Evolutionary conservation across 2,329 filamentous ascomycete genomes (phyloP).

Genomic region (Claviceps maximensis): DNA sequence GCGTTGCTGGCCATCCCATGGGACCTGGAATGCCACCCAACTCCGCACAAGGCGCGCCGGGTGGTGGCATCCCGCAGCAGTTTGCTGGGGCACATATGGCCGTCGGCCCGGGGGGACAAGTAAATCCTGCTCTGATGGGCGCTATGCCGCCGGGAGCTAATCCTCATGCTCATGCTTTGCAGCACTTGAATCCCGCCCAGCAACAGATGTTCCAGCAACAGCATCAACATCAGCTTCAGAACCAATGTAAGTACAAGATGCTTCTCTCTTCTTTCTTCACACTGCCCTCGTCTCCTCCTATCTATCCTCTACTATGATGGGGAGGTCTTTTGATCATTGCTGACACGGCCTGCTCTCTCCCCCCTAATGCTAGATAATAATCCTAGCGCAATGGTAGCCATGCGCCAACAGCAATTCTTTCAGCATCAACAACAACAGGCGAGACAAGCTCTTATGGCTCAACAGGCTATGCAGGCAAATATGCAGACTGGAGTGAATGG

Average conservation of each 20-base stretch:
- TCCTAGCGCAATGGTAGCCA: constrained; percentile 25
- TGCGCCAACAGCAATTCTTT: constrained; percentile 42
- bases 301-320: no score
- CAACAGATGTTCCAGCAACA: constrained; percentile 45
- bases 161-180: constrained; percentile 55
- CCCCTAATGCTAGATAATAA: constrained; percentile 18
- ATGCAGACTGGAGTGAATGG: constrained; percentile 30
- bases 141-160: constrained; percentile 58
- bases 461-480: constrained; percentile 39
- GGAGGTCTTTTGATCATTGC: background rate
- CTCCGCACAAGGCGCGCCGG: constrained; percentile 54
- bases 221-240: constrained; percentile 24
- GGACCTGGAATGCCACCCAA: constrained; percentile 52
- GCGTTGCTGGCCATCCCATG: constrained; percentile 53
- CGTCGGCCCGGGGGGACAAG: constrained; percentile 57
- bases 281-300: no score
- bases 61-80: constrained; percentile 53
- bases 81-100: constrained; percentile 50
- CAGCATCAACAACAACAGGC: constrained; percentile 42
- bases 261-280: background rate
- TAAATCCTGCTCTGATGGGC: constrained; percentile 64
- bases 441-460: constrained; percentile 39
- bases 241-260: constrained; percentile 18
- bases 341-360: background rate
- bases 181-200: constrained; percentile 54